Evolutionary conservation across 257 asterid genomes (phyloP).

Genomic region (Solanum arcanum): DNA sequence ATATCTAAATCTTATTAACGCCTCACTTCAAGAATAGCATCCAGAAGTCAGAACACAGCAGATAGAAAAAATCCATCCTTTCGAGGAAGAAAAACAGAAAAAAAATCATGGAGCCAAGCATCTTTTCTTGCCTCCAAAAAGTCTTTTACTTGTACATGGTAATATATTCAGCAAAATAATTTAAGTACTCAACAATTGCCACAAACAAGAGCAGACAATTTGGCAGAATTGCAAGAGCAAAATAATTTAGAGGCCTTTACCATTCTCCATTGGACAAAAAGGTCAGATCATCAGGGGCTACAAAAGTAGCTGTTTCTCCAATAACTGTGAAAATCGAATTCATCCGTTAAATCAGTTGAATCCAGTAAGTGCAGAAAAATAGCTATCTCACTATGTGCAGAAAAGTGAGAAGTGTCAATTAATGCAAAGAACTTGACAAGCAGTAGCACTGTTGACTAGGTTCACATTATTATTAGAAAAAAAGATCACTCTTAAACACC

Average conservation of each 20-base stretch:
- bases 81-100: neutral
- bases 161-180: neutral
- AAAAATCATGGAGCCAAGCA: neutral
- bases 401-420: neutral
- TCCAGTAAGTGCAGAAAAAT: neutral
- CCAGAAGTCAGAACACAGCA: neutral
- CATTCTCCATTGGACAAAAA: slow-evolving; percentile 98
- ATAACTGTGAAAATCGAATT: slow-evolving; percentile 52
- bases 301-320: slow-evolving; percentile 83
- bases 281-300: slow-evolving; percentile 52
- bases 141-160: neutral
- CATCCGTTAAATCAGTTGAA: neutral
- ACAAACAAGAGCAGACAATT: neutral
- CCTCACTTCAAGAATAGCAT: neutral
- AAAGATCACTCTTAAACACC: neutral
- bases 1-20: neutral
- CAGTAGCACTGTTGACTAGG: neutral
- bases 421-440: neutral
- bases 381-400: neutral
- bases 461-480: neutral
- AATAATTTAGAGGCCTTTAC: slow-evolving; percentile 27
- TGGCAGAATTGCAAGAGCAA: neutral
- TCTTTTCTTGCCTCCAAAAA: neutral
- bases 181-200: neutral
- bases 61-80: neutral